phyloP scores from a whole-genome alignment of 352 stramenopile species.

The Globisporangium acanthophoron region DNA sequence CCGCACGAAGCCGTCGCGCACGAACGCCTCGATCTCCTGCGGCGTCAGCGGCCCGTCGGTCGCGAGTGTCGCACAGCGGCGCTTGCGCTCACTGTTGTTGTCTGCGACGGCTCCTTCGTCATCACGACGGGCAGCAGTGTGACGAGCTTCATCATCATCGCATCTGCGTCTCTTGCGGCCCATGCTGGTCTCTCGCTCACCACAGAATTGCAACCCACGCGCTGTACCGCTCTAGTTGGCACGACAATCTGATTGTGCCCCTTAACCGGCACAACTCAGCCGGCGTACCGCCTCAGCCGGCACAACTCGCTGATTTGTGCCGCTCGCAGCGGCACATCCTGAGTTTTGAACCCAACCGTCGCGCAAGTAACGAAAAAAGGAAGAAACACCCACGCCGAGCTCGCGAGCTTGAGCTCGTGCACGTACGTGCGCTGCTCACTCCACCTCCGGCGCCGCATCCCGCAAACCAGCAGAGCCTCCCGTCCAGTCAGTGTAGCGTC shows the following conservation, averaged over 20 bases:
- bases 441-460: background rate
- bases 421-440: background rate
- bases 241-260: background rate
- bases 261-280: no score
- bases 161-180: background rate
- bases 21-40: slow-evolving; percentile 40
- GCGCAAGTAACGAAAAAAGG: background rate
- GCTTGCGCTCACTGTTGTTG: background rate
- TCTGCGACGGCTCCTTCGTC: no score
- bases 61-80: no score
- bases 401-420: background rate
- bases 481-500: no score
- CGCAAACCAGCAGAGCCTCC: background rate
- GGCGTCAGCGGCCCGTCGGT: slow-evolving; percentile 12
- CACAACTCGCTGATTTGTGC: background rate
- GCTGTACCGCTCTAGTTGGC: background rate
- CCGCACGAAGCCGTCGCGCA: slow-evolving; percentile 67
- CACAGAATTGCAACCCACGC: background rate
- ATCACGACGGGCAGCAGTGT: no score
- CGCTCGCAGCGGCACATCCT: background rate
- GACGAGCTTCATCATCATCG: background rate
- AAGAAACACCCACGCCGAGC: background rate
- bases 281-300: no score
- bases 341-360: background rate
- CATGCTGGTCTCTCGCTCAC: background rate